A percentile compares a stretch with the other conserved stretches of the same genome.
Evolutionary conservation across 208 protist genomes (phyloP).

Genomic region (Blastocrithidia nonstop): DNA sequence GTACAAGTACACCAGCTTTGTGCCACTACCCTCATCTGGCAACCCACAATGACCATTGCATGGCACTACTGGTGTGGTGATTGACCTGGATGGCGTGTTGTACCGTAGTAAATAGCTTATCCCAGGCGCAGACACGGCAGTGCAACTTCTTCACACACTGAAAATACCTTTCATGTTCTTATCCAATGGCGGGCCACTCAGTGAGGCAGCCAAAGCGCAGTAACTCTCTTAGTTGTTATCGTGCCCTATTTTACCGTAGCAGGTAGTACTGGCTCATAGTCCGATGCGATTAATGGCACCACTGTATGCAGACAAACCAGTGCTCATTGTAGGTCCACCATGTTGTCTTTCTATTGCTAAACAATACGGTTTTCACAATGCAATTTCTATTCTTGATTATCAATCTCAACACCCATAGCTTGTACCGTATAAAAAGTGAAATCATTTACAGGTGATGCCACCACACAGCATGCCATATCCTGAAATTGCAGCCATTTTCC

Average conservation of each 20-base stretch:
- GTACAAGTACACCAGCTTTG: conserved; percentile 42
- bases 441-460: conserved; percentile 4
- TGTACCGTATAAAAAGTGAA: conserved; percentile 61
- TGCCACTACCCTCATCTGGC: conserved; percentile 3
- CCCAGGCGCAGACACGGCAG: conserved; percentile 42
- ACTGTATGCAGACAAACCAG: conserved; percentile 18
- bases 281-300: conserved; percentile 63
- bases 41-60: conserved; percentile 48
- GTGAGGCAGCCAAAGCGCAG: conserved; percentile 54
- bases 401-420: conserved; percentile 64
- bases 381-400: conserved; percentile 49
- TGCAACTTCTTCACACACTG: conserved; percentile 41
- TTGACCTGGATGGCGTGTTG: conserved; percentile 79
- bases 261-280: conserved; percentile 61
- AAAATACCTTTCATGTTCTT: conserved; percentile 72
- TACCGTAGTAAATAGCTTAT: conserved; percentile 48
- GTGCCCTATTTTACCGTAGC: conserved; percentile 22
- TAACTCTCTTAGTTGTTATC: conserved; percentile 46
- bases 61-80: conserved; percentile 54
- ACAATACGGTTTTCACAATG: conserved; percentile 54
- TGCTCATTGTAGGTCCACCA: conserved; percentile 49
- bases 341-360: conserved; percentile 30
- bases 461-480: conserved; percentile 20
- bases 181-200: conserved; percentile 56
- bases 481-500: conserved; percentile 41